Base-by-base conservation (phyloP, 345 rosid genomes). In the Pistacia integerrima region DNA sequence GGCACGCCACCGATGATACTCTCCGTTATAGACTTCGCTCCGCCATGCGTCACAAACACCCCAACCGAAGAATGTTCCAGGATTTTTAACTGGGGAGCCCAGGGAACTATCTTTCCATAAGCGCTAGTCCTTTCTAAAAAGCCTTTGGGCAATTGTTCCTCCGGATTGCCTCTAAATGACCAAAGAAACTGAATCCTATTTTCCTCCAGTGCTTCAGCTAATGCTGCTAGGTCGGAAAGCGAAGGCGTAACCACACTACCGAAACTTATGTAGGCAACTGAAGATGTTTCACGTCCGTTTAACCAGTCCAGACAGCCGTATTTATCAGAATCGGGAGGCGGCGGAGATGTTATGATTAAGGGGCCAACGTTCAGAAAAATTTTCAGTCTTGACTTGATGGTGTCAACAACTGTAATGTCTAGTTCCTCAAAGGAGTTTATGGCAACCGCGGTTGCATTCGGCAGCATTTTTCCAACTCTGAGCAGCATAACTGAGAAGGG, bases 241-340 rank as follows among this genome's bases (percentile, higher is more conserved):
- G 91, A 89, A 9, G 85, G 87, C 0, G 48, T 17, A 25, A 80
- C 74, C 17, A 87, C 55, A 71, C 89, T 90, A 41, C 97, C 97
- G 49, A 94, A 84, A 79, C 93, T 84, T 57, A 94, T 80, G 77
- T 91, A 92, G 0, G 78, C 82, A n/a, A 91, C 91, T 0, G 94
- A 87, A 2, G 77, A 68, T 12, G 73, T 78, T 57, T 81, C 52
- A 17, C 80, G 90, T 30, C 70, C 78, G 82, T 86, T 70, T 51
- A 94, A 61, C 90, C 90, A 94, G 5, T 85, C 73, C 6, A 91
- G 48, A 85, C 94, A 92, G 46, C 83, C 82, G 4, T 84, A 76
- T 20, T 69, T 52, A 62, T 89, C 92, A 0, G 72, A 13, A 36
- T 10, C 35, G 0, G 41, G 25, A 2, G 54, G 3, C 52, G 69